Evolutionary conservation across 495 filamentous ascomycete genomes (phyloP).

Genomic region (Xylaria palmicola): DNA sequence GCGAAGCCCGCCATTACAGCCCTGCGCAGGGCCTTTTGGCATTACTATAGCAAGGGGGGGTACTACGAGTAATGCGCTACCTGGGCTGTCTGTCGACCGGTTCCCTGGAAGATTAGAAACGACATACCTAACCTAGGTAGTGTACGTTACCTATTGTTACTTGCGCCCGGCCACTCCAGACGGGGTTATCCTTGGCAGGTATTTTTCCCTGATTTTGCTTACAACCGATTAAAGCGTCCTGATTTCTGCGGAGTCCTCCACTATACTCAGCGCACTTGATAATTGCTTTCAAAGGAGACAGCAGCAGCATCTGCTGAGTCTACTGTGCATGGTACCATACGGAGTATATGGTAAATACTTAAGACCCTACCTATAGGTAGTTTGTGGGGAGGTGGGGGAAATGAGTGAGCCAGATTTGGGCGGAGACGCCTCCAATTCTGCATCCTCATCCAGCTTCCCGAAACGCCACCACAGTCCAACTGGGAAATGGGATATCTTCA

Average conservation of each 20-base stretch:
- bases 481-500: too few species aligned
- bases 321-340: too few species aligned
- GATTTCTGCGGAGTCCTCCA: too few species aligned
- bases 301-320: too few species aligned
- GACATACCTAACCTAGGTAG: neutral
- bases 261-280: too few species aligned
- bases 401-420: neutral
- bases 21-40: neutral
- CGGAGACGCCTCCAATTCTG: neutral
- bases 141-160: too few species aligned
- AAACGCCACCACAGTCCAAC: too few species aligned
- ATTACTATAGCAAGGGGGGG: conserved; percentile 3
- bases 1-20: neutral
- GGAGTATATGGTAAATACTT: too few species aligned
- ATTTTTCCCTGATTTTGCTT: neutral
- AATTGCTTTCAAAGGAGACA: too few species aligned
- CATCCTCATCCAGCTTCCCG: neutral
- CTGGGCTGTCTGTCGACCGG: conserved; percentile 2
- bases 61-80: neutral
- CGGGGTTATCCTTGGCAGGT: neutral
- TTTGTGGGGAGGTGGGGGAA: conserved; percentile 12
- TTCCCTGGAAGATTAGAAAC: neutral
- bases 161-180: neutral
- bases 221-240: neutral
- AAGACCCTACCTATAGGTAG: too few species aligned